Evolutionary conservation across 228 moss, liverwort and hornwort genomes (phyloP), one percentile per base, ranked within the genome.

Genomic region (Sphagnum fallax): DNA sequence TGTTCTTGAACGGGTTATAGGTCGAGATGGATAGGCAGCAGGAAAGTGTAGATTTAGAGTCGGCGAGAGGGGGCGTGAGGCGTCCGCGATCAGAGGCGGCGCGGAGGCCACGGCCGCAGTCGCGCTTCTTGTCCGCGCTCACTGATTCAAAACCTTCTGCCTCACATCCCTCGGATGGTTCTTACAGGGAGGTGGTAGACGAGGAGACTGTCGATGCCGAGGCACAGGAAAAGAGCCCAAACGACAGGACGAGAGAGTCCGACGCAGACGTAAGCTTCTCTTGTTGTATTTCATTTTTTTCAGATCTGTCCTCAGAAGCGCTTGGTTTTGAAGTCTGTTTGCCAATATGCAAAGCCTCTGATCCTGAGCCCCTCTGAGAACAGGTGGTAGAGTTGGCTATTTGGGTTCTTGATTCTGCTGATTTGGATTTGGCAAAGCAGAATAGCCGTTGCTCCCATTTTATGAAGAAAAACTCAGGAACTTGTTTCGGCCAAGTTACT

Each of bases 1-100:
- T 2, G 32, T 32, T 32, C 32, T 32, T 32, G 32, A 32, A 32
- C 32, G 32, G 32, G 2, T 32, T 32, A 32, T 32, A 32, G 32
- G 2, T 32, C 32, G 32, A 32, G 1, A 32, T 32, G 32, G 32
- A 32, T 32, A 32, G 32, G 32, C 32, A 32, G 32, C 32, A 32
- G 32, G 32, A 32, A 32, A 32, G 32, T 32, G 32, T 32, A 32
- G 32, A 32, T 32, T 32, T 32, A 32, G 32, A 32, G 32, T 32
- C 32, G 32, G 32, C 32, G 2, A 32, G 32, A 52, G 88, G 77
- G 80, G 91, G 88, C 76, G 86, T 91, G 61, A 80, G 88, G 52
- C 78, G 88, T 73, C 88, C 88, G 70, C 91, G 91, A 52, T 82
- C 88, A 74, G 86, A 86, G 71, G 88, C 77, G 63, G 77, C 80